These are phyloP conservation scores for Discostella pseudostelligera DNA, from an alignment of 108 stramenopile species.

Conservation along the genomic window DNA sequence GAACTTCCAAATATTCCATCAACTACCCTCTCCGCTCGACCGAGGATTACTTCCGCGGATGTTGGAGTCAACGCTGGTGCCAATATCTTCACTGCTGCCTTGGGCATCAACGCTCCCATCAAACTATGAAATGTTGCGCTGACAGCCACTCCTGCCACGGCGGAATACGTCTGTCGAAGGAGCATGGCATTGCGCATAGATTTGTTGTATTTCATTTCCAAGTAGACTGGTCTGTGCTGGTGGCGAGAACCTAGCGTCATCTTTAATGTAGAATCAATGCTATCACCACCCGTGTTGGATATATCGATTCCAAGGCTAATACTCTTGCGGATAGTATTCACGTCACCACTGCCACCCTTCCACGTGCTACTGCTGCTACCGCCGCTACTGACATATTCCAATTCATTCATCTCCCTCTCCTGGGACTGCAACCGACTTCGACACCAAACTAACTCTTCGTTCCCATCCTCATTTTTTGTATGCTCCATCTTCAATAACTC, in stretches of 20 bases:
- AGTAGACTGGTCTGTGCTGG: conserved; percentile 17
- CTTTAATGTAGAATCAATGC: neutral
- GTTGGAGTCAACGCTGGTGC: neutral
- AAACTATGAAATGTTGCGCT: conserved; percentile 9
- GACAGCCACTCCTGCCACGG: conserved; percentile 17
- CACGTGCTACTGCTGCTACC: neutral
- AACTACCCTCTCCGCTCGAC: conserved; percentile 12
- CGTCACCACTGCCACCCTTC: neutral
- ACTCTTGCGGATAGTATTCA: neutral
- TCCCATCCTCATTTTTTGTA: neutral
- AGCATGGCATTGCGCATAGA: conserved; percentile 27
- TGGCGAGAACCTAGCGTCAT: neutral
- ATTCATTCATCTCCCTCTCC: conserved; percentile 9
- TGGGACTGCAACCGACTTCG: conserved; percentile 3
- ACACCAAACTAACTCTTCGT: conserved; percentile 18
- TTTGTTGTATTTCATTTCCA: conserved; percentile 46
- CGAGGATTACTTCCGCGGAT: neutral
- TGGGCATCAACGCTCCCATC: neutral
- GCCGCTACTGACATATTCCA: neutral
- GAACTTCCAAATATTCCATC: conserved; percentile 25
- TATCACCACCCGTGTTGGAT: neutral
- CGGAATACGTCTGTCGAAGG: conserved; percentile 33
- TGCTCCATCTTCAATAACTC: conserved; percentile 1
- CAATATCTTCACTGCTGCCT: neutral
- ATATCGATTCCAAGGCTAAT: too few species aligned